Conservation (phyloP, 1,139 yeast species). For the Kodamaea ohmeri region DNA sequence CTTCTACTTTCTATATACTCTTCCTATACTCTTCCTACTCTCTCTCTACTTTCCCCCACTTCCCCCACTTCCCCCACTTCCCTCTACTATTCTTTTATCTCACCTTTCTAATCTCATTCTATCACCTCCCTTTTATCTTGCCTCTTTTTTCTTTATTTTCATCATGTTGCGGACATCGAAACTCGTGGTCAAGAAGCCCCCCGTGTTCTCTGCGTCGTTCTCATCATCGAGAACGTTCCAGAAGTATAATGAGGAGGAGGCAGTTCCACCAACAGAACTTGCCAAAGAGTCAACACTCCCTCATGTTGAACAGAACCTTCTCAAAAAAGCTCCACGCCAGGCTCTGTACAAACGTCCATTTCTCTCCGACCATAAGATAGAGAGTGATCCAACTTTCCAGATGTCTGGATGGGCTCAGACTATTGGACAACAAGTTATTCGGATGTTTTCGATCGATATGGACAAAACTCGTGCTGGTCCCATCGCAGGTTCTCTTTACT, state of each 20-base stretch:
- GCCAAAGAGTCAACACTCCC: constrained; percentile 53
- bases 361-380: constrained; percentile 55
- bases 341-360: constrained; percentile 47
- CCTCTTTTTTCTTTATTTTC: neutral
- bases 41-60: neutral
- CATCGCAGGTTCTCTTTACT: constrained; percentile 85
- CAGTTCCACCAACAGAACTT: constrained; percentile 40
- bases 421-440: constrained; percentile 70
- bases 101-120: neutral
- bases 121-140: neutral
- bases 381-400: constrained; percentile 49
- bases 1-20: neutral
- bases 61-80: neutral
- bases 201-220: neutral
- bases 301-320: constrained; percentile 37
- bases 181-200: neutral
- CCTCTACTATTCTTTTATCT: neutral
- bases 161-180: constrained; percentile 1
- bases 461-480: constrained; percentile 92
- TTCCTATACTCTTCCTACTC: neutral
- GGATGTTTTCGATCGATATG: constrained; percentile 76
- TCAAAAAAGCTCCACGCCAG: constrained; percentile 39
- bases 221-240: constrained; percentile 1
- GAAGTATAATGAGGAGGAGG: constrained; percentile 3
- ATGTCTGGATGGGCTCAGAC: constrained; percentile 69